Evolutionary conservation across 495 filamentous ascomycete species (phyloP).

Genomic region (Chlorociboria aeruginascens): DNA sequence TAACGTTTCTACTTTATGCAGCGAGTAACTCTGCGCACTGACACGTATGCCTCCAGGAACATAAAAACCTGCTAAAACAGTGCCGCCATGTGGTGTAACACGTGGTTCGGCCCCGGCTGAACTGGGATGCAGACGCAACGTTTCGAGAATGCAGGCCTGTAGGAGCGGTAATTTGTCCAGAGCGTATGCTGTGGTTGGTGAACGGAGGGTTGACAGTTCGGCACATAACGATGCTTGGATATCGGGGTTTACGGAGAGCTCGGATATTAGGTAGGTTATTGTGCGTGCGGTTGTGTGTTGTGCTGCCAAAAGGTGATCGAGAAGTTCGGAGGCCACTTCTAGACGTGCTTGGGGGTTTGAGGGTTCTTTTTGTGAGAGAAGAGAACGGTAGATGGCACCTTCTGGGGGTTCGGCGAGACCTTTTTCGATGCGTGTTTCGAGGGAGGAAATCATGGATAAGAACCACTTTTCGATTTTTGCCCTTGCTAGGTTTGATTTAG

Average conservation of each 20-base stretch:
- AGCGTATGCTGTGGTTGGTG: slow-evolving; percentile 9
- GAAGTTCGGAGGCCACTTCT: slow-evolving; percentile 44
- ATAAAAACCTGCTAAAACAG: slow-evolving; percentile 43
- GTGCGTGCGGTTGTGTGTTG: slow-evolving; percentile 68
- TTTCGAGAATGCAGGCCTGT: slow-evolving; percentile 62
- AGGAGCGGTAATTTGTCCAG: slow-evolving; percentile 57
- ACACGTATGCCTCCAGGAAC: slow-evolving; percentile 47
- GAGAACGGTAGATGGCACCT: no score
- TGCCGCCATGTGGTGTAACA: slow-evolving; percentile 41
- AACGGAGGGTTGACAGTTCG: slow-evolving; percentile 43
- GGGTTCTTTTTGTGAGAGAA: no score
- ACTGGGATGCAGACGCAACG: slow-evolving; percentile 59
- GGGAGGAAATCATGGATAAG: no score
- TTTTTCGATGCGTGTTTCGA: no score
- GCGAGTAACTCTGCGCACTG: slow-evolving; percentile 28
- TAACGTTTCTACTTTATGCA: slow-evolving; percentile 50
- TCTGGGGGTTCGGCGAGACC: no score
- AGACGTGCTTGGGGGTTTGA: slow-evolving; percentile 15
- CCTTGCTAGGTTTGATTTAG: no score
- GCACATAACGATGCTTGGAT: slow-evolving; percentile 46
- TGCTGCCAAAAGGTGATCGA: slow-evolving; percentile 64
- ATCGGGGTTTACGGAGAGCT: slow-evolving; percentile 42
- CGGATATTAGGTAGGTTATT: slow-evolving; percentile 57
- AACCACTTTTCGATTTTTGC: no score
- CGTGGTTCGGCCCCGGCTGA: slow-evolving; percentile 65